phyloP scores from a whole-genome alignment of 192 early-diverging fungal species.

The Rhizophagus clarus region DNA sequence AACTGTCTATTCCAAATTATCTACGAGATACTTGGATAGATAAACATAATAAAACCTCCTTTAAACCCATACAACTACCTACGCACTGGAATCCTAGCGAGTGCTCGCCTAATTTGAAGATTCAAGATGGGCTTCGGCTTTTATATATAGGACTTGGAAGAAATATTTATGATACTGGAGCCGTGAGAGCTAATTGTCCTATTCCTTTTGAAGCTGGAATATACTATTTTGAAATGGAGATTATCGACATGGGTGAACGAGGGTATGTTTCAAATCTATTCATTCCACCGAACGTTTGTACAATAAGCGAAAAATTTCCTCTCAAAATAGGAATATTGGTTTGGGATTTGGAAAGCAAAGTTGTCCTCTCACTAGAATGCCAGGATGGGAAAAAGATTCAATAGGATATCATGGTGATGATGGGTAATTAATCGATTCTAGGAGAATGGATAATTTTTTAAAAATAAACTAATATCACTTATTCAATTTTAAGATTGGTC shows the following conservation, averaged over 20 bases:
- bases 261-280: conserved; percentile 53
- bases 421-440: conserved; percentile 72
- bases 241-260: conserved; percentile 83
- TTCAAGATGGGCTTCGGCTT: not conserved
- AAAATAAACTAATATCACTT: not conserved
- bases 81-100: not conserved
- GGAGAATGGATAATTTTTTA: not conserved
- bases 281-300: not conserved
- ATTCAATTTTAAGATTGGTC: not conserved
- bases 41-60: not conserved
- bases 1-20: not conserved
- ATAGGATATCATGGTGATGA: conserved; percentile 98
- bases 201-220: conserved; percentile 83
- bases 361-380: conserved; percentile 67
- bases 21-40: not conserved
- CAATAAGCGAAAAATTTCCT: conserved; percentile 7
- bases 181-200: conserved; percentile 75
- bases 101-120: not conserved
- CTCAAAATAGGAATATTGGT: conserved; percentile 66
- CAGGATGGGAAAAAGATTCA: conserved; percentile 87
- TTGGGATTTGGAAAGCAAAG: conserved; percentile 71
- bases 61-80: not conserved
- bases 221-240: conserved; percentile 87
- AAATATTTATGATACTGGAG: conserved; percentile 9
- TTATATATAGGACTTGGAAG: not conserved